Base-by-base conservation (phyloP, 805 yeast species). In the Monosporozyma aerobia region DNA sequence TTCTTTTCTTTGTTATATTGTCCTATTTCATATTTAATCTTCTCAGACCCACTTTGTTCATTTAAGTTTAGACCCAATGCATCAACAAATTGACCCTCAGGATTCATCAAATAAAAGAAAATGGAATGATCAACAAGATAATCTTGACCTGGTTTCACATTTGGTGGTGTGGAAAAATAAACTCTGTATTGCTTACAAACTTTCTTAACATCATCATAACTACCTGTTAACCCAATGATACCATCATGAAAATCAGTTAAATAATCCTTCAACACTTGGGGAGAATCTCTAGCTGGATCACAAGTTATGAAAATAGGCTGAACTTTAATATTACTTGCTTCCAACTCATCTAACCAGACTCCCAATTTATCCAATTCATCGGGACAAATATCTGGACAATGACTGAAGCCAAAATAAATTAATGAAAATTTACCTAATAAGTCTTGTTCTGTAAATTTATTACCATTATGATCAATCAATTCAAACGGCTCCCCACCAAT, bases 371-470 rank as follows among this genome's bases (percentile, higher is more conserved):
- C 99, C 54, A 94, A 78, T 68, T 94, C 99, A 69, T 94, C 99
- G 10, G 99, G 99, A 70, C 99, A 94, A 51, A 94, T 90, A 70
- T 94, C 99, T 6, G 99, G 99, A 72, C 99, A 94, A 71, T 90
- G 90, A 3, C 97, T 87, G 73, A 94, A 94, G 0, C 99, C 99
- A 71, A 94, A 94, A 68, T 94, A 94, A n/a, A 92, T 69, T 47
- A 94, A 73, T 10, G 92, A 81, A 69, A 90, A 94, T 66, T 80
- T 84, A 35, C 90, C 94, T 56, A 78, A 70, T 63, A 94, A 72
- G 60, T 92, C 77, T 56, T 87, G 75, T 29, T 89, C 82, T 1
- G 97, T 89, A 69, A 94, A 94, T 19, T 67, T 69, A 29, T 84
- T 70, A 40, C 90, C 90, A 50, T 89, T 71, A 35, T 78, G 76